Percentiles rank a stretch among this genome's conserved stretches.
These are phyloP conservation scores for Psilocybe cyanescens DNA, from an alignment of 768 basidiomycete genomes.

Conservation along the genomic window DNA sequence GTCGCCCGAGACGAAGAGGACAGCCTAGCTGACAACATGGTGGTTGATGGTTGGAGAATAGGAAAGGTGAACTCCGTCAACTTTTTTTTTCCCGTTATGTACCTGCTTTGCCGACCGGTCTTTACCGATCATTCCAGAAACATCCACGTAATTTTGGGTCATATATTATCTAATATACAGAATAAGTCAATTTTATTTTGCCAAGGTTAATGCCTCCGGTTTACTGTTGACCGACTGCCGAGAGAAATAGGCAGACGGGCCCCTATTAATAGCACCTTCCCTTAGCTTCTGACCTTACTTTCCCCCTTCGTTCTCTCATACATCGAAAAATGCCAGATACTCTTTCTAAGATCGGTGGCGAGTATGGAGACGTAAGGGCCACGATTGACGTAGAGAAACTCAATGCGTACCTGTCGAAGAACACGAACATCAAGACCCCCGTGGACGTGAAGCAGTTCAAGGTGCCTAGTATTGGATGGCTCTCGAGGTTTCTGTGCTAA, in stretches of 20 bases:
- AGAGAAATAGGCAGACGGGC: neutral
- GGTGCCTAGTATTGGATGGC: conserved; percentile 42
- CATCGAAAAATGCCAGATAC: conserved; percentile 24
- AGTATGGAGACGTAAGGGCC: conserved; percentile 76
- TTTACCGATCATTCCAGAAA: conserved; percentile 43
- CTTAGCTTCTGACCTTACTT: neutral
- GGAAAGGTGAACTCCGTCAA: conserved; percentile 36
- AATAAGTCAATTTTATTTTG: neutral
- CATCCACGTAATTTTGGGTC: conserved; percentile 24
- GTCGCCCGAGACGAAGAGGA: conserved; percentile 63
- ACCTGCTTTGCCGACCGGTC: conserved; percentile 40
- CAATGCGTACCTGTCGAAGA: conserved; percentile 63
- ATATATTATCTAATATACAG: neutral
- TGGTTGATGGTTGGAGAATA: conserved; percentile 48
- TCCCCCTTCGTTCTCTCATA: conserved; percentile 1
- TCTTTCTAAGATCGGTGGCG: conserved; percentile 64
- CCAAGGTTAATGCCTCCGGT: neutral
- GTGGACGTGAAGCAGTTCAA: conserved; percentile 92
- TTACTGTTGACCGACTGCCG: conserved; percentile 1
- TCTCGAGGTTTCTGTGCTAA: neutral
- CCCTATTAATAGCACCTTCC: neutral
- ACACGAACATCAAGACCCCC: conserved; percentile 63
- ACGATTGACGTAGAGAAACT: conserved; percentile 66
- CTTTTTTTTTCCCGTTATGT: conserved; percentile 51
- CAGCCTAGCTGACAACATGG: conserved; percentile 76